Conservation (phyloP, 2,329 filamentous ascomycete species). For the Sordariomycetes sp. region DNA sequence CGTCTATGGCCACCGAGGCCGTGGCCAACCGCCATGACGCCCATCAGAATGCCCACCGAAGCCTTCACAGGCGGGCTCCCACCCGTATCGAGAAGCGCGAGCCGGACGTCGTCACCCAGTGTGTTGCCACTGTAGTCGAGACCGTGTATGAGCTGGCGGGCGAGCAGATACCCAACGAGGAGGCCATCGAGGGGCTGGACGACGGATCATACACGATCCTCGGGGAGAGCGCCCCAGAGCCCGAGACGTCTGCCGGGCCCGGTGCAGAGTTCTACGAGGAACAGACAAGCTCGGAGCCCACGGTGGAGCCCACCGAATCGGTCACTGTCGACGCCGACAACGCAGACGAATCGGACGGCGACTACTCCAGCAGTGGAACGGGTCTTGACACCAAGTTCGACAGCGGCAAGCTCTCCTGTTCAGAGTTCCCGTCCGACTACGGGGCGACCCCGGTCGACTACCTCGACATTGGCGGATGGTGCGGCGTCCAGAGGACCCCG, state of each 20-base stretch:
- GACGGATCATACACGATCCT: constrained; percentile 60
- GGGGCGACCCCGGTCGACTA: constrained; percentile 64
- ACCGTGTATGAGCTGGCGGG: constrained; percentile 65
- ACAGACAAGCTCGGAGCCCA: constrained; percentile 17
- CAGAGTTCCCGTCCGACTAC: constrained; percentile 66
- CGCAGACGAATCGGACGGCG: constrained; percentile 2
- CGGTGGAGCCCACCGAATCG: constrained; percentile 12
- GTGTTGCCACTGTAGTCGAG: constrained; percentile 50
- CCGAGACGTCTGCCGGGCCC: constrained; percentile 26
- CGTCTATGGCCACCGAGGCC: constrained; percentile 38
- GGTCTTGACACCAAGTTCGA: constrained; percentile 64
- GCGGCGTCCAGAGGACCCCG: constrained; percentile 60
- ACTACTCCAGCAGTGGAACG: constrained; percentile 18
- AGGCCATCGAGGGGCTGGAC: constrained; percentile 62
- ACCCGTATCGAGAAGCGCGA: constrained; percentile 36
- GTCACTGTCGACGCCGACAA: constrained; percentile 5
- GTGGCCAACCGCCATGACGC: constrained; percentile 50
- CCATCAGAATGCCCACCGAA: constrained; percentile 49
- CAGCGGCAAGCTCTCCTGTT: constrained; percentile 61
- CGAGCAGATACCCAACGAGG: constrained; percentile 43
- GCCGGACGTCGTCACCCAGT: constrained; percentile 34
- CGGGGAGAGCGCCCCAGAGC: constrained; percentile 43
- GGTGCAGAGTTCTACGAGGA: constrained; percentile 42
- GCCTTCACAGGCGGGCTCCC: constrained; percentile 31
- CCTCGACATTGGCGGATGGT: constrained; percentile 64